Percentiles rank a stretch among this genome's conserved stretches.
Conservation (phyloP, 2,329 filamentous ascomycete genomes). For the Cephalotrichum gorgonifer region DNA sequence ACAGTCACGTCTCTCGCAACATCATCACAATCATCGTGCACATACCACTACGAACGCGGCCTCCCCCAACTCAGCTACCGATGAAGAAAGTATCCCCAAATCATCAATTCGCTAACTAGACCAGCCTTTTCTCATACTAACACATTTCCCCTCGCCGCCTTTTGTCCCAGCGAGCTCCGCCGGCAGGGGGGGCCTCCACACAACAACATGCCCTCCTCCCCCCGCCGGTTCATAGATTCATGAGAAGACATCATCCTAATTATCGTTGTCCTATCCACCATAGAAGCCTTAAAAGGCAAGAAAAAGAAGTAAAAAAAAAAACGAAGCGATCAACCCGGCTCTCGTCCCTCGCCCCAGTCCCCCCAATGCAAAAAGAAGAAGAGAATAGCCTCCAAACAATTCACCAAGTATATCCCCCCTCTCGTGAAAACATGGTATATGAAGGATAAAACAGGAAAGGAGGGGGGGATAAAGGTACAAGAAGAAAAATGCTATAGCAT, state of each 20-base stretch:
- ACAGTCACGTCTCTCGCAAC: no score
- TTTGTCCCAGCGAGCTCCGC: neutral
- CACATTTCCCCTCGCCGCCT: neutral
- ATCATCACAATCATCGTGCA: no score
- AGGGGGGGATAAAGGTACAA: no score
- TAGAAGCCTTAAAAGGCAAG: constrained; percentile 3
- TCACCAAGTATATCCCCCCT: no score
- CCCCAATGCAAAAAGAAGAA: neutral
- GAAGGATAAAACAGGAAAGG: no score
- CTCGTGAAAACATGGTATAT: no score
- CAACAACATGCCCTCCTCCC: neutral
- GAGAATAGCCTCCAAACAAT: neutral
- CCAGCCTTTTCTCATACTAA: neutral
- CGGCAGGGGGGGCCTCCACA: neutral
- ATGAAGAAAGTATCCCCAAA: neutral
- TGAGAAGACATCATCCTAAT: neutral
- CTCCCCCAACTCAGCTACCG: no score
- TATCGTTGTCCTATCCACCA: neutral
- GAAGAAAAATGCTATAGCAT: no score
- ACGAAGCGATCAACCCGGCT: no score
- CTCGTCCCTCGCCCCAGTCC: neutral
- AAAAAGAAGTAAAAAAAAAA: constrained; percentile 2
- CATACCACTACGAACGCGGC: no score
- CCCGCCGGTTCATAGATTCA: neutral
- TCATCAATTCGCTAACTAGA: neutral